A percentile compares a stretch with the other conserved stretches of the same genome.
These are phyloP conservation scores for Lantana camara DNA, from an alignment of 257 asterid species.

Conservation along the genomic window DNA sequence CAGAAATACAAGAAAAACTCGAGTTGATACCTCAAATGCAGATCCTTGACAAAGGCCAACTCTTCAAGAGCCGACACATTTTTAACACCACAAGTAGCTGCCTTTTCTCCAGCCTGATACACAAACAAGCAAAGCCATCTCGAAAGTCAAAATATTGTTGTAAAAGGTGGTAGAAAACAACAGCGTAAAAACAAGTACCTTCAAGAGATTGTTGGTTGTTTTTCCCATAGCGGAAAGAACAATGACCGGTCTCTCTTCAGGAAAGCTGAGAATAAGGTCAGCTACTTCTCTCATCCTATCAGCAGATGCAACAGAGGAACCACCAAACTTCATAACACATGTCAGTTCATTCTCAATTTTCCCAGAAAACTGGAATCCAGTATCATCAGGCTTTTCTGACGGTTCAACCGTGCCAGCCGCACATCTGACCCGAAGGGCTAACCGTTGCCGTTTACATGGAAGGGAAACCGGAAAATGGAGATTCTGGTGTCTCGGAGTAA, in stretches of 20 bases:
- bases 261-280: constrained; percentile 68
- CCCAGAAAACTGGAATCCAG: constrained; percentile 32
- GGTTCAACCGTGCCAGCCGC: constrained; percentile 40
- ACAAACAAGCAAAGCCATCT: constrained; percentile 13
- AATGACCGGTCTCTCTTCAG: constrained; percentile 76
- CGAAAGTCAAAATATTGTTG: neutral
- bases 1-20: constrained; percentile 1
- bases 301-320: constrained; percentile 79
- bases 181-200: constrained; percentile 31
- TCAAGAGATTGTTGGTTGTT: constrained; percentile 72
- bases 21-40: constrained; percentile 64
- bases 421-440: constrained; percentile 35
- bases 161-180: neutral
- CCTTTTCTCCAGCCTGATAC: constrained; percentile 86
- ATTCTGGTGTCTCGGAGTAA: constrained; percentile 26
- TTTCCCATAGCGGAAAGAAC: constrained; percentile 95
- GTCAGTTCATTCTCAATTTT: constrained; percentile 35
- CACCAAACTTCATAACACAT: constrained; percentile 82
- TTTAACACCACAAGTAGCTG: constrained; percentile 75
- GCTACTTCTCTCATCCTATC: constrained; percentile 77
- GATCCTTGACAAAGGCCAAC: constrained; percentile 55
- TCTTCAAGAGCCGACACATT: constrained; percentile 74
- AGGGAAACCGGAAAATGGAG: constrained; percentile 31
- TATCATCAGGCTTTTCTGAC: constrained; percentile 42
- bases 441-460: constrained; percentile 17